These are phyloP conservation scores for Heracleum sosnowskyi DNA, from an alignment of 129 eudicot genomes.

Conservation along the genomic window DNA sequence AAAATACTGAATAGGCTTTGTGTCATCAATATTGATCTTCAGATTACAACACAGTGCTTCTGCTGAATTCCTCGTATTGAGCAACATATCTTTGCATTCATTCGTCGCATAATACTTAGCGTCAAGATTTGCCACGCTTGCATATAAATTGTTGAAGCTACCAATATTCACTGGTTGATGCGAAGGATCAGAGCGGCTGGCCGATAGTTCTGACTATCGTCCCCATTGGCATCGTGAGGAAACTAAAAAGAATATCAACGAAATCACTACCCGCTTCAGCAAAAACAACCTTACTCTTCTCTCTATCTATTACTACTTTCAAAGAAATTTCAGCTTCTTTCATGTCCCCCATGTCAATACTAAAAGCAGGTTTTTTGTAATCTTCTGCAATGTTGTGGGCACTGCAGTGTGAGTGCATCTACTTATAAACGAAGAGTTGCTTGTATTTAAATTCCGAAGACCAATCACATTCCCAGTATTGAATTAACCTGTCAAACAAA, in stretches of 20 bases:
- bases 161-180: constrained; percentile 10
- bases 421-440: no score
- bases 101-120: not conserved
- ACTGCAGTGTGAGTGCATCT: no score
- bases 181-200: constrained; percentile 1
- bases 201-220: constrained; percentile 13
- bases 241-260: constrained; percentile 33
- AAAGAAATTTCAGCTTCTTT: constrained; percentile 2
- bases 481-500: no score
- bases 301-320: constrained; percentile 14
- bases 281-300: constrained; percentile 16
- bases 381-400: no score
- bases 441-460: no score
- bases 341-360: no score
- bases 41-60: not conserved
- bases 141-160: constrained; percentile 21
- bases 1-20: not conserved
- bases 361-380: no score
- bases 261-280: constrained; percentile 22
- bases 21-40: constrained; percentile 9
- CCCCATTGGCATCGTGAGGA: constrained; percentile 35
- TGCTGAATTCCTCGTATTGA: no score
- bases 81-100: no score
- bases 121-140: constrained; percentile 11
- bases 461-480: no score